Percentiles rank a stretch among this genome's conserved stretches.
Evolutionary conservation across 75 land plant species (phyloP).

Genomic region (Selaginella tamariscina): DNA sequence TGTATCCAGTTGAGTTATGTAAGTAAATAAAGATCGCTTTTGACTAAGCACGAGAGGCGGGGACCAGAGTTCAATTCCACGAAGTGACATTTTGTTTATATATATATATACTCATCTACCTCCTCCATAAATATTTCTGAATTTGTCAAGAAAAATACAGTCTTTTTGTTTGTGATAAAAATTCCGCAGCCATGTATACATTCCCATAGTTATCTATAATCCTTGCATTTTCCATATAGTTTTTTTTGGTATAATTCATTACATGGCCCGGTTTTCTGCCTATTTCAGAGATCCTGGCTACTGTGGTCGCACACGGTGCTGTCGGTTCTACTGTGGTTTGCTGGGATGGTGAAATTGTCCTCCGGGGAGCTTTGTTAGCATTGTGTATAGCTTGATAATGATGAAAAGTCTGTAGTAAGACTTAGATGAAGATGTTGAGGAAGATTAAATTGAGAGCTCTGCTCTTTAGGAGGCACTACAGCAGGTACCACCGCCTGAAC

Average conservation of each 20-base stretch:
- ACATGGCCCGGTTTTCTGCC: background rate
- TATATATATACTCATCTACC: too few species aligned
- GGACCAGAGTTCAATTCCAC: too few species aligned
- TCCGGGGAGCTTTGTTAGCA: background rate
- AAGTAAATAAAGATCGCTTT: too few species aligned
- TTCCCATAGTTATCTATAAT: too few species aligned
- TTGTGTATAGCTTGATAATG: background rate
- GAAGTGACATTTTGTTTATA: too few species aligned
- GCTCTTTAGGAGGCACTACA: background rate
- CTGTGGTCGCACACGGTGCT: background rate
- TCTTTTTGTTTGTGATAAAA: too few species aligned
- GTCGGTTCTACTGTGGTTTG: background rate
- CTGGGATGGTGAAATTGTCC: background rate
- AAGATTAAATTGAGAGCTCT: background rate
- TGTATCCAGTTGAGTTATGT: too few species aligned
- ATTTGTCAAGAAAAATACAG: too few species aligned
- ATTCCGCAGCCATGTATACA: too few species aligned
- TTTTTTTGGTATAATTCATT: background rate
- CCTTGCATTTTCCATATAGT: too few species aligned
- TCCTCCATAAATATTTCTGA: too few species aligned
- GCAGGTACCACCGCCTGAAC: background rate
- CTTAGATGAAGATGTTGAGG: background rate
- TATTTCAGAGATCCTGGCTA: background rate
- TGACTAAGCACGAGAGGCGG: too few species aligned
- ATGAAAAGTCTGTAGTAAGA: background rate